Conservation (phyloP, 2,329 filamentous ascomycete genomes). For the Penicillium sp. region DNA sequence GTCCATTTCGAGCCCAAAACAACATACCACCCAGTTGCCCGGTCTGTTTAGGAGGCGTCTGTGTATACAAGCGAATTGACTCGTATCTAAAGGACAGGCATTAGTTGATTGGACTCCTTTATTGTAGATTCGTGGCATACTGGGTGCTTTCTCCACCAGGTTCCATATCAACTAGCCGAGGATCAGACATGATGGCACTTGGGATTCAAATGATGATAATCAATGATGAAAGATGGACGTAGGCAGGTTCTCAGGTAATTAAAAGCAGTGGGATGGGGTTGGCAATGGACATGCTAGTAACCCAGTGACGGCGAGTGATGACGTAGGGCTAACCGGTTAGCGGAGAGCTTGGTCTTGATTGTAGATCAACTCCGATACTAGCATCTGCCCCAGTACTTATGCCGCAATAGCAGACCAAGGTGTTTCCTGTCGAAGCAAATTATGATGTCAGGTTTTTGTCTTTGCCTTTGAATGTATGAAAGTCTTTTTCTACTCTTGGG, state of each 20-base stretch:
- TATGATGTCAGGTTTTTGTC: no score
- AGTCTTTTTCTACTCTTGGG: no score
- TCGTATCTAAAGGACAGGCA: conserved; percentile 48
- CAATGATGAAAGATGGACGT: background rate
- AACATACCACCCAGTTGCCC: conserved; percentile 53
- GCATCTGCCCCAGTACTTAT: no score
- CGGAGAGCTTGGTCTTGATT: no score
- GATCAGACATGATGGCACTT: conserved; percentile 41
- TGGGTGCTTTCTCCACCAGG: conserved; percentile 56
- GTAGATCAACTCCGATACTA: no score
- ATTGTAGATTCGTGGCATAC: conserved; percentile 31
- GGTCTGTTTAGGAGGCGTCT: conserved; percentile 48
- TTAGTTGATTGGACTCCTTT: background rate
- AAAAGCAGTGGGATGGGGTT: background rate
- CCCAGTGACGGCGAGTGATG: conserved; percentile 18
- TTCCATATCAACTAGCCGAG: conserved; percentile 54
- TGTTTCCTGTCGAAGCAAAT: no score
- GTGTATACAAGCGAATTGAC: conserved; percentile 47
- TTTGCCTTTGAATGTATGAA: no score
- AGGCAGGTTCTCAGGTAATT: background rate
- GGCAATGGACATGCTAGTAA: background rate
- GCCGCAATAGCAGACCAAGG: no score
- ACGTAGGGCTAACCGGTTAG: conserved; percentile 15
- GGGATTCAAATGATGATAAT: background rate
- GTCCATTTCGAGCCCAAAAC: background rate